phyloP scores from a whole-genome alignment of 2,329 filamentous ascomycete genomes.

The Xylariaceae sp. region DNA sequence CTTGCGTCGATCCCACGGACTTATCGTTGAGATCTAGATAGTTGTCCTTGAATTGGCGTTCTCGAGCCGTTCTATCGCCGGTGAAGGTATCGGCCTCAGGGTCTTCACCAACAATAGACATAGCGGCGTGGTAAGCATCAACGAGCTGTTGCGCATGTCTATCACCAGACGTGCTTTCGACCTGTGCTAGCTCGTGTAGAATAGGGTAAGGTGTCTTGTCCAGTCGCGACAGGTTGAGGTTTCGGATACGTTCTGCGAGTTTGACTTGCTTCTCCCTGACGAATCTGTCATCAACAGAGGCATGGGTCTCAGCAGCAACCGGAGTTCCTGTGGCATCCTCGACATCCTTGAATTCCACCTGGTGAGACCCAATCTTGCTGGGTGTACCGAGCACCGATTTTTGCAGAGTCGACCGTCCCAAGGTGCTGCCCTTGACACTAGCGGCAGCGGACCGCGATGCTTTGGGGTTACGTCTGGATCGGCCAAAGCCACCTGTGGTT shows the following conservation, averaged over 20 bases:
- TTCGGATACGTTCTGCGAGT: slow-evolving; percentile 74
- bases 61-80: slow-evolving; percentile 62
- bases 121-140: slow-evolving; percentile 78
- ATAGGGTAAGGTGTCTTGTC: slow-evolving; percentile 67
- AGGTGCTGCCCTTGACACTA: slow-evolving; percentile 51
- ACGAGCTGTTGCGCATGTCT: slow-evolving; percentile 70
- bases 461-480: slow-evolving; percentile 50
- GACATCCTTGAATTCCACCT: slow-evolving; percentile 65
- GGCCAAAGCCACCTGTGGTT: slow-evolving; percentile 55
- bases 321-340: slow-evolving; percentile 52
- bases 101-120: slow-evolving; percentile 73
- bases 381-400: slow-evolving; percentile 85
- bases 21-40: slow-evolving; percentile 74
- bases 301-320: slow-evolving; percentile 42
- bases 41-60: slow-evolving; percentile 70
- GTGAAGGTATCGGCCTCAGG: slow-evolving; percentile 54
- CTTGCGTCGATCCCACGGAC: slow-evolving; percentile 58
- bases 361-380: slow-evolving; percentile 61
- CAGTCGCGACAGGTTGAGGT: slow-evolving; percentile 70
- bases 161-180: slow-evolving; percentile 67
- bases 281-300: slow-evolving; percentile 68
- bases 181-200: slow-evolving; percentile 68
- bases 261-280: slow-evolving; percentile 79
- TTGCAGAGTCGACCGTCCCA: slow-evolving; percentile 64
- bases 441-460: slow-evolving; percentile 31